phyloP scores from a whole-genome alignment of 1,139 yeast species.

The Geotrichum bryndzae region DNA sequence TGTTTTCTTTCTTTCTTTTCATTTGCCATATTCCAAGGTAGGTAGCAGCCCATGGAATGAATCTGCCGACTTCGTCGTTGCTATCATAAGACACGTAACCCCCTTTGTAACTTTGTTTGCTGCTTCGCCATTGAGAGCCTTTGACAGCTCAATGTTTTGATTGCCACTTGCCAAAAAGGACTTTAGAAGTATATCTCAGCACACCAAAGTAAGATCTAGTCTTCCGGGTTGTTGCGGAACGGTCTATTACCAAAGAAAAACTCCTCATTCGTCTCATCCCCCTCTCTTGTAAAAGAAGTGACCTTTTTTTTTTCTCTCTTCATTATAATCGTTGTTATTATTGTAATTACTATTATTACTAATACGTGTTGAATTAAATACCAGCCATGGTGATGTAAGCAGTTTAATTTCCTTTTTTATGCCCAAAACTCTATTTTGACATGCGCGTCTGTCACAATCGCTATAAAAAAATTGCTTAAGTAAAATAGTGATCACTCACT shows the following conservation, averaged over 20 bases:
- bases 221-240: neutral
- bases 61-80: neutral
- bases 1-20: neutral
- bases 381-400: no score
- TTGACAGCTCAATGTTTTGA: neutral
- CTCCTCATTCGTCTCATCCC: neutral
- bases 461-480: neutral
- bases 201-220: neutral
- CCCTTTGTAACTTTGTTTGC: neutral
- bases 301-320: neutral
- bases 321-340: neutral
- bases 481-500: neutral
- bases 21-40: no score
- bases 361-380: no score
- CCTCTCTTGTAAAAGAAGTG: neutral
- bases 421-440: no score
- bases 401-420: neutral
- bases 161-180: neutral
- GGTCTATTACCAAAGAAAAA: neutral
- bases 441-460: neutral
- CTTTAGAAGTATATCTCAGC: neutral
- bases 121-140: neutral
- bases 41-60: neutral
- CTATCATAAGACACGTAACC: neutral
- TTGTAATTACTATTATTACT: no score